phyloP scores from a whole-genome alignment of 2,329 filamentous ascomycete genomes.

The Phialophora expanda region DNA sequence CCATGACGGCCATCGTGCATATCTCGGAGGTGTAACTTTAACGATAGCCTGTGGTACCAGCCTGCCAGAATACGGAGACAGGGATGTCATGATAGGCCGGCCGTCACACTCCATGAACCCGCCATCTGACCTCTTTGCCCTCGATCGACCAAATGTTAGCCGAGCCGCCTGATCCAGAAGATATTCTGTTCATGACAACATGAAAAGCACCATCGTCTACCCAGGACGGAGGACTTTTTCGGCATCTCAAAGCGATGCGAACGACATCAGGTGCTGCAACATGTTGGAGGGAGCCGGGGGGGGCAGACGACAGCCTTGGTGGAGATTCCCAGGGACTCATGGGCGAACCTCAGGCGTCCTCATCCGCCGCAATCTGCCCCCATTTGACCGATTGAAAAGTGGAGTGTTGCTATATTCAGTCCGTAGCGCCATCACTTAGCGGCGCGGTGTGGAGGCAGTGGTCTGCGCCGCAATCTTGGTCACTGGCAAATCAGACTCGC shows the following conservation, averaged over 20 bases:
- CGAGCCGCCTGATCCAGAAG: neutral
- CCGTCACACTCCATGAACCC: neutral
- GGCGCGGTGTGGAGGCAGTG: slow-evolving; percentile 7
- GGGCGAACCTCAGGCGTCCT: slow-evolving; percentile 1
- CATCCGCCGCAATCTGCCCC: slow-evolving; percentile 9
- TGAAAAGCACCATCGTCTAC: neutral
- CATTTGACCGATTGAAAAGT: neutral
- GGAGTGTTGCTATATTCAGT: slow-evolving; percentile 36
- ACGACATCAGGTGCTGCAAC: neutral
- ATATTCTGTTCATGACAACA: neutral
- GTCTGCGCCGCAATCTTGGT: slow-evolving; percentile 34
- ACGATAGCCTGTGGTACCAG: slow-evolving; percentile 1
- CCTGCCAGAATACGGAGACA: neutral
- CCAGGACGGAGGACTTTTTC: neutral
- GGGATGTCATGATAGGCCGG: neutral
- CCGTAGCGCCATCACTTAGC: slow-evolving; percentile 30
- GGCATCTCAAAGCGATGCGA: neutral
- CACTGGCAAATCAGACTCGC: slow-evolving; percentile 11
- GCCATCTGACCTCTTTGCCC: neutral
- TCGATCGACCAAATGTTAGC: neutral
- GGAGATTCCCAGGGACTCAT: slow-evolving; percentile 13
- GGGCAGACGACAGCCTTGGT: slow-evolving; percentile 14
- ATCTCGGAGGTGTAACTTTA: slow-evolving; percentile 10
- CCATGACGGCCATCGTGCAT: slow-evolving; percentile 7
- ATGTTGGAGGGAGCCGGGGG: slow-evolving; percentile 3